phyloP scores from a whole-genome alignment of 352 stramenopile genomes.

The Pythium sp. region DNA sequence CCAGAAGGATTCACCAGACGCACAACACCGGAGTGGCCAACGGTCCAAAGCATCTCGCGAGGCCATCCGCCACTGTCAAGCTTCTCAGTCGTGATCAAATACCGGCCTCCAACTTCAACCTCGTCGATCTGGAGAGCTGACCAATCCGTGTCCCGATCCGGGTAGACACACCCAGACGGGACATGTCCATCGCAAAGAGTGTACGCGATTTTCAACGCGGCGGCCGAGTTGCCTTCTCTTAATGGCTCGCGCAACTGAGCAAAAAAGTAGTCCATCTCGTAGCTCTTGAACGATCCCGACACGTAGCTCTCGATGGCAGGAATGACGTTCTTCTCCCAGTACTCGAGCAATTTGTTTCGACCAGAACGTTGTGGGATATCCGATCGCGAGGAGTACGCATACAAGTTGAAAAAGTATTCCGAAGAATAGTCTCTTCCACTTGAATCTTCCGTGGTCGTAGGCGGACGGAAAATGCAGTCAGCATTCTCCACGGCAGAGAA shows the following conservation, averaged over 20 bases:
- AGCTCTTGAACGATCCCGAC: slow-evolving; percentile 79
- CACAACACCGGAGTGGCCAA: slow-evolving; percentile 53
- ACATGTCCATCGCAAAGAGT: slow-evolving; percentile 79
- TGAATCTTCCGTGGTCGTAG: slow-evolving; percentile 22
- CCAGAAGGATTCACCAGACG: slow-evolving; percentile 45
- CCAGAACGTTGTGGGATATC: slow-evolving; percentile 69
- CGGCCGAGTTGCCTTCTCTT: slow-evolving; percentile 67
- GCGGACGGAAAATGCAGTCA: slow-evolving; percentile 25
- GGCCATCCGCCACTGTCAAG: slow-evolving; percentile 40
- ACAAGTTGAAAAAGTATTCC: slow-evolving; percentile 72
- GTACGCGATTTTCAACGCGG: slow-evolving; percentile 77
- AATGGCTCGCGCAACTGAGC: slow-evolving; percentile 74
- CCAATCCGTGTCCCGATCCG: slow-evolving; percentile 79
- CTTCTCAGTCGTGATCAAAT: slow-evolving; percentile 40
- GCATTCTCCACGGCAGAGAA: slow-evolving; percentile 34
- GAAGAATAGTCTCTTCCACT: slow-evolving; percentile 17
- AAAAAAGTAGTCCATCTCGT: slow-evolving; percentile 89
- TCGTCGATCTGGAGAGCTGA: slow-evolving; percentile 73
- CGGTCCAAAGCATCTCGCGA: slow-evolving; percentile 60
- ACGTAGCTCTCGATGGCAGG: slow-evolving; percentile 82
- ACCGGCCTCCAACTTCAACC: slow-evolving; percentile 58
- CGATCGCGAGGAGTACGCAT: slow-evolving; percentile 54
- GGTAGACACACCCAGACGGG: slow-evolving; percentile 72
- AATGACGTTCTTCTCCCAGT: slow-evolving; percentile 86
- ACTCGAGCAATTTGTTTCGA: slow-evolving; percentile 79